Evolutionary conservation across 1,284 basidiomycete genomes (phyloP).

Genomic region (Grifola frondosa): DNA sequence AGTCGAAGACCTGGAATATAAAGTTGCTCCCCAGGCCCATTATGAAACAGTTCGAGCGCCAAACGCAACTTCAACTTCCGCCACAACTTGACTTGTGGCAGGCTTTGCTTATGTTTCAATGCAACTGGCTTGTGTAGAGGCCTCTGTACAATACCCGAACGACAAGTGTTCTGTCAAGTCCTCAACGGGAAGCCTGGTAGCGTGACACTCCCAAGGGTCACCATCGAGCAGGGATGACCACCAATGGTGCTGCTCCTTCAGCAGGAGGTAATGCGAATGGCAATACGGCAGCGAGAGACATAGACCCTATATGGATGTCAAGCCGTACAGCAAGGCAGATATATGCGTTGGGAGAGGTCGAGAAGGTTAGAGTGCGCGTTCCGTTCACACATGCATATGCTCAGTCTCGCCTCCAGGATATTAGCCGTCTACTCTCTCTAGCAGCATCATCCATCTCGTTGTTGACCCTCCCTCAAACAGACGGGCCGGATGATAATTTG

Average conservation of each 20-base stretch:
- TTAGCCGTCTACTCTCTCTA: conserved; percentile 66
- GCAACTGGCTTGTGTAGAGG: too few species aligned
- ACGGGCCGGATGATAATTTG: conserved; percentile 58
- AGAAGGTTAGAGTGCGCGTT: conserved; percentile 52
- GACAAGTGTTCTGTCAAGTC: too few species aligned
- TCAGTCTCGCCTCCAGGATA: conserved; percentile 48
- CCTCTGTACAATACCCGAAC: too few species aligned
- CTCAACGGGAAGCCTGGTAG: too few species aligned
- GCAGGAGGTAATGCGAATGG: conserved; percentile 5
- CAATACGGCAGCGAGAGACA: conserved; percentile 10
- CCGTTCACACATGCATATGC: neutral
- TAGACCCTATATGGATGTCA: conserved; percentile 76
- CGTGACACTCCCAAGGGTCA: too few species aligned
- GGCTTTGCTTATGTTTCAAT: too few species aligned
- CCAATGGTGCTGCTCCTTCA: neutral
- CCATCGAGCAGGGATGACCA: too few species aligned
- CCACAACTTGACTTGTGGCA: too few species aligned
- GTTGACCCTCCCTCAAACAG: conserved; percentile 75
- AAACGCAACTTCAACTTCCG: too few species aligned
- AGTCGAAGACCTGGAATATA: too few species aligned
- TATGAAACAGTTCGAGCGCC: too few species aligned
- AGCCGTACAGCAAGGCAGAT: conserved; percentile 80
- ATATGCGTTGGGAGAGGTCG: conserved; percentile 75
- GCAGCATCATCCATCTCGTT: conserved; percentile 76
- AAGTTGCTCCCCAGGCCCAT: too few species aligned